Evolutionary conservation across 495 filamentous ascomycete species (phyloP).

Genomic region (Choiromyces venosus): DNA sequence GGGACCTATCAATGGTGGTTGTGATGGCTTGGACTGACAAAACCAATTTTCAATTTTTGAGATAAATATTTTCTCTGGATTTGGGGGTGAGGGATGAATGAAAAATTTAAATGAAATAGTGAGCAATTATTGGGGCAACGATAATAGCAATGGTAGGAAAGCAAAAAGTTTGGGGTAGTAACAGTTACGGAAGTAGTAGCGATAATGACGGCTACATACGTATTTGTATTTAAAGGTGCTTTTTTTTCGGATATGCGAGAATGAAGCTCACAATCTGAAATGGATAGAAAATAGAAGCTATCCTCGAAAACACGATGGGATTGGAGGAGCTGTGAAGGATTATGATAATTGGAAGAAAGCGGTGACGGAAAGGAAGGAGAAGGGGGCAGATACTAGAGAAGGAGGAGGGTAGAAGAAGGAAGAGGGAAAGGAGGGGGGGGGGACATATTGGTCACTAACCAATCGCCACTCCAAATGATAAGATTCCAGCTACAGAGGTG

Average conservation of each 20-base stretch:
- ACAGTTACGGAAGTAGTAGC: not conserved
- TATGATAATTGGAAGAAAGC: not conserved
- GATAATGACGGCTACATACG: not conserved
- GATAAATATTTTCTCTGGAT: not conserved
- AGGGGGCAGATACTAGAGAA: not conserved
- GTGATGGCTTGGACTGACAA: not conserved
- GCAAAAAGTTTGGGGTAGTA: not conserved
- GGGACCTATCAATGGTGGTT: not conserved
- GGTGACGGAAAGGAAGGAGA: not conserved
- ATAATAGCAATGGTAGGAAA: not conserved
- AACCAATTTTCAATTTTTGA: not conserved
- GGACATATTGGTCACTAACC: not conserved
- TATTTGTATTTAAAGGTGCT: not conserved
- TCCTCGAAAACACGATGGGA: not conserved
- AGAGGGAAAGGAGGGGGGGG: not conserved
- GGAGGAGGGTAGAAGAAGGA: not conserved
- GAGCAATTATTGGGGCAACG: not conserved
- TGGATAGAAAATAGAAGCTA: not conserved
- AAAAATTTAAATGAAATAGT: not conserved
- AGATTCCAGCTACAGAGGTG: not conserved
- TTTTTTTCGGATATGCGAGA: constrained; percentile 1
- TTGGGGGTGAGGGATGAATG: not conserved
- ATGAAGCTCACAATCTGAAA: not conserved
- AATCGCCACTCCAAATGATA: not conserved
- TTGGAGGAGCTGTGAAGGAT: not conserved